phyloP scores from a whole-genome alignment of 1,284 basidiomycete genomes.

The Fomitopsis betulina region DNA sequence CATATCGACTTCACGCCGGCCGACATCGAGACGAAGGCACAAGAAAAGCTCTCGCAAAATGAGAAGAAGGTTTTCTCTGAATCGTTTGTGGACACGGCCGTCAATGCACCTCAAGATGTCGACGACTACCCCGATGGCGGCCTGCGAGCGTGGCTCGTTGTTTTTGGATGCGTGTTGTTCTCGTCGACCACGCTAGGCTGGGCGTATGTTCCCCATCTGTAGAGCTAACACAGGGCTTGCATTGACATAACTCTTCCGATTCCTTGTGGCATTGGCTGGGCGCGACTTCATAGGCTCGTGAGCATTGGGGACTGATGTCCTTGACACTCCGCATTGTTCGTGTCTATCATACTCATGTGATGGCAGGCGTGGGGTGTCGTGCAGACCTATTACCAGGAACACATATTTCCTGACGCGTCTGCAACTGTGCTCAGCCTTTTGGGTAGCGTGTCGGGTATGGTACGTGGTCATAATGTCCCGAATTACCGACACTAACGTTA shows the following conservation, averaged over 20 bases:
- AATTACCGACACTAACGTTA: too few relatives aligned
- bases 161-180: slow-evolving; percentile 18
- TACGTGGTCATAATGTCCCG: slow-evolving; percentile 1
- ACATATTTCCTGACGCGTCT: slow-evolving; percentile 17
- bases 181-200: slow-evolving; percentile 18
- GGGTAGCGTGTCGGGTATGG: slow-evolving; percentile 21
- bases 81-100: slow-evolving; percentile 13
- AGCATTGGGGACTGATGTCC: slow-evolving; percentile 18
- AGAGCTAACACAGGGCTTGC: not conserved
- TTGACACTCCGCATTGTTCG: slow-evolving; percentile 4
- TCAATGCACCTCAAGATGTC: slow-evolving; percentile 11
- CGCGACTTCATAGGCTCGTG: slow-evolving; percentile 11
- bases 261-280: not conserved
- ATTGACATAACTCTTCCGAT: not conserved
- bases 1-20: slow-evolving; percentile 14
- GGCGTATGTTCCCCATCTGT: slow-evolving; percentile 17
- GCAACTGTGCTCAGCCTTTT: slow-evolving; percentile 19
- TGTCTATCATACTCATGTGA: slow-evolving; percentile 12
- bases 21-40: slow-evolving; percentile 12
- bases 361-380: slow-evolving; percentile 24
- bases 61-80: slow-evolving; percentile 7
- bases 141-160: slow-evolving; percentile 16
- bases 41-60: slow-evolving; percentile 8
- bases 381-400: slow-evolving; percentile 20
- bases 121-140: slow-evolving; percentile 14